phyloP scores from a whole-genome alignment of 345 rosid genomes.

The Eutrema japonicum region DNA sequence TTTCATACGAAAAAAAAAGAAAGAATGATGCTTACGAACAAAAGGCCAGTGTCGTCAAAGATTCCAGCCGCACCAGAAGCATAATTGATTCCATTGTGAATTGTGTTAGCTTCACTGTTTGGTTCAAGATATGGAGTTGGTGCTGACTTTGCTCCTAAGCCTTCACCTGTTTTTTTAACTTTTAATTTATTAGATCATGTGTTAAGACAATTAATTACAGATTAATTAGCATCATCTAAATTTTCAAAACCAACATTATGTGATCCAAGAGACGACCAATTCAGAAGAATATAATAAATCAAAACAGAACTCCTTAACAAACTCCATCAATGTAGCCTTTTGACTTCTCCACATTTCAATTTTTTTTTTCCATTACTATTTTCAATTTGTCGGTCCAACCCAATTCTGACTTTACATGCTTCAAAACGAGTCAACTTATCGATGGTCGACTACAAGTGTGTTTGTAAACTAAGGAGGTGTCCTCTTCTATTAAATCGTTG shows the following conservation, averaged over 20 bases:
- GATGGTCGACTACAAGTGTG: conserved; percentile 16
- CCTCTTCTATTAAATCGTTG: conserved; percentile 9
- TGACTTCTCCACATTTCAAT: conserved; percentile 4
- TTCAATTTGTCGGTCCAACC: conserved; percentile 27
- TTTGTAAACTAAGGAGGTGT: not conserved
- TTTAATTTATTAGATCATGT: not conserved
- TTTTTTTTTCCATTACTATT: not conserved
- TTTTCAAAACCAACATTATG: not conserved
- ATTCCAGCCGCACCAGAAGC: conserved; percentile 68
- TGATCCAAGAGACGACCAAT: conserved; percentile 9
- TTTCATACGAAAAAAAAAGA: no score
- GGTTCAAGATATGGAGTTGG: conserved; percentile 56
- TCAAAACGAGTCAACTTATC: conserved; percentile 34
- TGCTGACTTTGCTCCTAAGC: conserved; percentile 55
- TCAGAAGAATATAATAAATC: conserved; percentile 8
- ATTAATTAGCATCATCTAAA: conserved; percentile 34
- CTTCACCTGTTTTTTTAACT: conserved; percentile 45
- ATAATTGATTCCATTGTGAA: conserved; percentile 52
- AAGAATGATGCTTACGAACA: conserved; percentile 48
- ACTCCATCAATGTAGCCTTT: conserved; percentile 31
- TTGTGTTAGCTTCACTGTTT: conserved; percentile 41
- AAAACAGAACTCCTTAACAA: conserved; percentile 19
- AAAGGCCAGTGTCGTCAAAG: conserved; percentile 55
- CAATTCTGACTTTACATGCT: conserved; percentile 28
- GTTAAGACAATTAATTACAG: conserved; percentile 6